Percentiles rank a stretch among this genome's conserved stretches.
Evolutionary conservation across 257 asterid genomes (phyloP).

Genomic region (Rubia yunnanensis): DNA sequence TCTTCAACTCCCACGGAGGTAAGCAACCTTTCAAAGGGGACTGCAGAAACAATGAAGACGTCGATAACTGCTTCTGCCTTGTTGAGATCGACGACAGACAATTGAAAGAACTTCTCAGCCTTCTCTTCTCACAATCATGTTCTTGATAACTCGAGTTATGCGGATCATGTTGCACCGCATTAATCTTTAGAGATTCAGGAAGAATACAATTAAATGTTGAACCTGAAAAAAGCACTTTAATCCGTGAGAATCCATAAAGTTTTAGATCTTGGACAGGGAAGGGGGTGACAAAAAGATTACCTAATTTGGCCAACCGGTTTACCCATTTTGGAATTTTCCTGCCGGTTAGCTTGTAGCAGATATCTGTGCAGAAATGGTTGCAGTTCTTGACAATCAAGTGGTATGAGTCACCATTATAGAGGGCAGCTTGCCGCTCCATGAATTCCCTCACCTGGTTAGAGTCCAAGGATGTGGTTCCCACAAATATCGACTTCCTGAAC

Average conservation of each 20-base stretch:
- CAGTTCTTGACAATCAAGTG: conserved; percentile 93
- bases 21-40: conserved; percentile 76
- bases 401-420: conserved; percentile 73
- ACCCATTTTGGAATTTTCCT: conserved; percentile 88
- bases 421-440: conserved; percentile 71
- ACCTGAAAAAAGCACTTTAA: conserved; percentile 26
- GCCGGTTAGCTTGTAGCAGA: conserved; percentile 70
- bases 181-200: conserved; percentile 72
- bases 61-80: conserved; percentile 67
- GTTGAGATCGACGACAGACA: conserved; percentile 78
- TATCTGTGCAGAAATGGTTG: conserved; percentile 91
- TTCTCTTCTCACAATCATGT: conserved; percentile 48
- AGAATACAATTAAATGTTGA: conserved; percentile 61
- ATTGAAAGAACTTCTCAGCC: conserved; percentile 59
- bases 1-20: conserved; percentile 53
- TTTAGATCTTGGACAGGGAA: neutral
- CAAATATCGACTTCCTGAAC: conserved; percentile 71
- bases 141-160: conserved; percentile 44
- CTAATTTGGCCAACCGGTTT: conserved; percentile 87
- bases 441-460: conserved; percentile 65
- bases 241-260: neutral
- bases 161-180: conserved; percentile 61
- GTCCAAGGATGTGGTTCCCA: conserved; percentile 67
- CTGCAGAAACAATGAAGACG: conserved; percentile 60
- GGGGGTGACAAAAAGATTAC: conserved; percentile 20